Conservation (phyloP, 2,329 filamentous ascomycete species). For the Fusarium anguioides region DNA sequence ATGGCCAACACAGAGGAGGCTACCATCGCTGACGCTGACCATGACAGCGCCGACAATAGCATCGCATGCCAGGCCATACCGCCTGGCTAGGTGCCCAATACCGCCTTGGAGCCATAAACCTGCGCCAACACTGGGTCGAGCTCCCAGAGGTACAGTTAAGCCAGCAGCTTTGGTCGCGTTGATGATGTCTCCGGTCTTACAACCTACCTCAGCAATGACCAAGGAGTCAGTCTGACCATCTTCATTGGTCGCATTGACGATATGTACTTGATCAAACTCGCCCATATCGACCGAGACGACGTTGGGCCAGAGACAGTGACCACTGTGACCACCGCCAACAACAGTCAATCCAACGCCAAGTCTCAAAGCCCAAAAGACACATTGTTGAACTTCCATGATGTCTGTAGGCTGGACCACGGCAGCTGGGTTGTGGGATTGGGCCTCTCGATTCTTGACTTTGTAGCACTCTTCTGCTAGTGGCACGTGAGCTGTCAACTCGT, state of each 20-base stretch:
- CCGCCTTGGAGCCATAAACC: slow-evolving; percentile 74
- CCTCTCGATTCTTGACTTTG: slow-evolving; percentile 64
- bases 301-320: slow-evolving; percentile 64
- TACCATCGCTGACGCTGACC: slow-evolving; percentile 60
- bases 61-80: slow-evolving; percentile 69
- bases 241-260: slow-evolving; percentile 48
- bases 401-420: slow-evolving; percentile 58
- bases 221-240: slow-evolving; percentile 43
- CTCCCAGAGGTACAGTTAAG: slow-evolving; percentile 67
- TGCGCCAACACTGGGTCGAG: slow-evolving; percentile 71
- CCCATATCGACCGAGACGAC: slow-evolving; percentile 69
- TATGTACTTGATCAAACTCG: slow-evolving; percentile 62
- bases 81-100: slow-evolving; percentile 68
- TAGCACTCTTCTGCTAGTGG: slow-evolving; percentile 46
- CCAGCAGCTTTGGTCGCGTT: slow-evolving; percentile 57
- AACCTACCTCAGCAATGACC: slow-evolving; percentile 65
- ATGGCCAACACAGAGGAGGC: slow-evolving; percentile 61
- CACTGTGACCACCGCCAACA: slow-evolving; percentile 69
- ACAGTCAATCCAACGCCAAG: slow-evolving; percentile 59
- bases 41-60: slow-evolving; percentile 69
- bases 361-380: slow-evolving; percentile 66
- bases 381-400: slow-evolving; percentile 62
- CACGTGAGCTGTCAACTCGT: slow-evolving; percentile 56
- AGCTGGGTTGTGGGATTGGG: slow-evolving; percentile 57
- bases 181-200: slow-evolving; percentile 66